Evolutionary conservation across 1,139 yeast genomes (phyloP), one percentile per base, ranked within the genome.

Genomic region (Nakaseomyces nivariensis): DNA sequence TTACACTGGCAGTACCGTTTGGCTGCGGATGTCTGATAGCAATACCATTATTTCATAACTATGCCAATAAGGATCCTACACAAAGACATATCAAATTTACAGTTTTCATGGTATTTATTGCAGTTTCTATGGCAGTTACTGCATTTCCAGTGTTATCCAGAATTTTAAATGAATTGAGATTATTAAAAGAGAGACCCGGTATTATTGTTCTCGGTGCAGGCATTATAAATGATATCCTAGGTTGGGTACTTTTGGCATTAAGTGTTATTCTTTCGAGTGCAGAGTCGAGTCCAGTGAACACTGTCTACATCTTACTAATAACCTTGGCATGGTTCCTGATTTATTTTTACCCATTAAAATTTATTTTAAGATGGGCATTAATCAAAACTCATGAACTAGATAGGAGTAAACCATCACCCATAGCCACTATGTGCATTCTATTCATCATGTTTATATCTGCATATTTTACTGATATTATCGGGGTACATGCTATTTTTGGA

Each of bases 71-170:
- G 9, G 64, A 71, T 42, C 72, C 64, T 17, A 60, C 62, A 2
- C 66, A 64, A 3, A 54, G 55, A 40, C 63, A 64, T 5, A 72
- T 80, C 42, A 69, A 78, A 51, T 84, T 82, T 61, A 81, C 88
- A n/a, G 82, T 87, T 0, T 84, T 76, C 57, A 79, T 82, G 81
- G 83, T 83, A 13, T 85, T 84, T 56, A 80, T 84, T 47, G 89
- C 90, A 4, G 88, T 83, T 22, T 90, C 95, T 2, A 74, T 84
- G 72, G 79, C 90, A 55, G 83, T 85, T 56, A 85, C 95, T 1
- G 95, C 94, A 0, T 81, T 85, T 66, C 95, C 95, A 0, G 95
- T 85, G 6, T 70, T 85, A 56, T 90, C 87, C 1, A 78, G 94
- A 62, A 85, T 85, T 41, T 68, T 85, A 54, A 81, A 88, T 4